phyloP scores from a whole-genome alignment of 179 eudicot species.

The Silene vulgaris region DNA sequence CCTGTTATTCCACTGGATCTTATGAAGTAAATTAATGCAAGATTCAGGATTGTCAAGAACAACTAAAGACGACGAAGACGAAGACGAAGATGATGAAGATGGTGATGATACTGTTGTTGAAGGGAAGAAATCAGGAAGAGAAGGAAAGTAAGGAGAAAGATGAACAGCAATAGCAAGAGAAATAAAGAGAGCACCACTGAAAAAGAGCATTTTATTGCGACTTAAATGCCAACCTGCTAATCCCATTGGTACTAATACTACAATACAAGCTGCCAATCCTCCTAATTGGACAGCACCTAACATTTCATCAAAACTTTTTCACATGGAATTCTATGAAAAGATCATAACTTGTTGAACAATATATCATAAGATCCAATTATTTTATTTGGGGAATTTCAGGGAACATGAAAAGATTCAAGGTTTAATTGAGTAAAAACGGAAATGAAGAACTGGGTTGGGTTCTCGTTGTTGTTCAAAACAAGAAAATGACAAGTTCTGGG shows the following conservation, averaged over 20 bases:
- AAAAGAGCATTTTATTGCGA: conserved; percentile 85
- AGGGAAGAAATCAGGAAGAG: conserved; percentile 37
- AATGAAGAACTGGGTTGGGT: too few relatives aligned
- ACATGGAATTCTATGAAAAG: background rate
- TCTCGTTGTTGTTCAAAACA: too few relatives aligned
- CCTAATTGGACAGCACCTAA: conserved; percentile 87
- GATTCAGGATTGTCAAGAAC: conserved; percentile 40
- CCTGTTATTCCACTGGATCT: conserved; percentile 29
- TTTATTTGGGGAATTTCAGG: background rate
- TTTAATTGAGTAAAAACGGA: background rate
- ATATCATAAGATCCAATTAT: too few relatives aligned
- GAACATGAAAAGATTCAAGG: background rate
- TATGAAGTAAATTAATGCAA: conserved; percentile 57
- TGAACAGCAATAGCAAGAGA: conserved; percentile 85
- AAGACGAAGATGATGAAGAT: background rate
- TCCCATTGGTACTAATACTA: conserved; percentile 81
- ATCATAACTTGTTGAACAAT: background rate
- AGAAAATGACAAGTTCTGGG: too few relatives aligned
- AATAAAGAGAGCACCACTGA: conserved; percentile 79
- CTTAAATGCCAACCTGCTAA: conserved; percentile 93
- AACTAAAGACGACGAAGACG: conserved; percentile 27
- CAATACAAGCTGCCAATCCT: conserved; percentile 68
- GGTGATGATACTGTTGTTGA: conserved; percentile 15
- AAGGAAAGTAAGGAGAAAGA: conserved; percentile 76
- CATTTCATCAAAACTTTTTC: conserved; percentile 33